Base-by-base conservation (phyloP, 192 early-diverging fungal genomes). In the Kickxella alabastrina region DNA sequence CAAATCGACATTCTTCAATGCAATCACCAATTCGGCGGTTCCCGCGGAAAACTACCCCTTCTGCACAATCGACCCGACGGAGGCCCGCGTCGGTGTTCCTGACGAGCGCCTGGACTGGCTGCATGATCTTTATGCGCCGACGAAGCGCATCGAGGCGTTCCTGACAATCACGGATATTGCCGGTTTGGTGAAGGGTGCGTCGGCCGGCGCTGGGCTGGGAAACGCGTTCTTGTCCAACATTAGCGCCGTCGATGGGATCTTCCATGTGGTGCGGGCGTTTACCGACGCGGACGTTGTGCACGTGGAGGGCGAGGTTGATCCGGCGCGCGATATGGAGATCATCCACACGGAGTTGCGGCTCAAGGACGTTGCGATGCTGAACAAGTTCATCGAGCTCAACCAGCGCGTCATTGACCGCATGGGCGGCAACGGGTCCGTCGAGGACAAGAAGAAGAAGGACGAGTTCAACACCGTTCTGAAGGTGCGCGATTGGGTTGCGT, bases 151-250 rank as follows among this genome's bases (percentile, higher is more conserved):
- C 15, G 87, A 87, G 21, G 87, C 89, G 10, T 89, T 82, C 78
- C 82, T 98, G 52, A 91, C 92, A 3, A 87, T 93, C 31, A 93
- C 90, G 50, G 96, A 98, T 77, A 98, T 98, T 79, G 96, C 96
- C 54, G 96, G 96, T 17, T 79, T 98, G 32, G 92, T 98, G n/a
- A 94, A 92, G 77, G 91, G 91, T 51, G 89, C 89, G 25, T 62
- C 87, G 13, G 70, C 78, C 10, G 89, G 89, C 26, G 83, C 80
- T 35, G 89, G 89, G 21, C 75, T 92, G 31, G 89, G 96, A 48
- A 99, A 99, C 55, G 87, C 88, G 47, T 99, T 99, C 81, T 77
- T 99, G 80, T 86, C 86, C 15, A 88, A 99, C 73, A 89, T 99
- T 47, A 77, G 80, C 34, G 82, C 90, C 19, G 90, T 91, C 2